Percentiles rank a stretch among this genome's conserved stretches.
These are phyloP conservation scores for Petunia axillaris DNA, from an alignment of 257 asterid genomes.

Conservation along the genomic window DNA sequence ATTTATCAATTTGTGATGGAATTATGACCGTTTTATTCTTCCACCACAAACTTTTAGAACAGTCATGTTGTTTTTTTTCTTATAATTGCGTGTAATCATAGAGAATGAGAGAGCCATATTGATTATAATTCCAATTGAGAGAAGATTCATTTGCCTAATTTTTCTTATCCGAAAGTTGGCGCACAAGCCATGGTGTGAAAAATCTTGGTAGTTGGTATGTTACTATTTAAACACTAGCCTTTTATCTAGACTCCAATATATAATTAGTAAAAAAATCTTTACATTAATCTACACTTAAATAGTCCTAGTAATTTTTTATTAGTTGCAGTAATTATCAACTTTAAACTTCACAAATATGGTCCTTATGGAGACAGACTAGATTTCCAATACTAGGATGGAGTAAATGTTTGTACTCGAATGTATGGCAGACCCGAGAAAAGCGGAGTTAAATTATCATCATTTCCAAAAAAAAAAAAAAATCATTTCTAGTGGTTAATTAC, in stretches of 20 bases:
- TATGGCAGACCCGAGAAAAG: conserved; percentile 22
- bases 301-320: neutral
- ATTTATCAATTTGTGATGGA: no score
- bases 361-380: conserved; percentile 15
- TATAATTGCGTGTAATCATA: no score
- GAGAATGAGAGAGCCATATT: no score
- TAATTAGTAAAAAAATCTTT: neutral
- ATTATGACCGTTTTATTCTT: no score
- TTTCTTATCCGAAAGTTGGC: neutral
- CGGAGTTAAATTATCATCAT: neutral
- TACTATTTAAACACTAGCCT: neutral
- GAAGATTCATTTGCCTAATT: neutral
- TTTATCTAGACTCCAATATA: neutral
- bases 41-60: no score
- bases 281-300: neutral
- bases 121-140: neutral
- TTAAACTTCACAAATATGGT: neutral
- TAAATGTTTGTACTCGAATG: neutral
- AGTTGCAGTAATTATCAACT: neutral
- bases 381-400: neutral
- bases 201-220: neutral
- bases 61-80: no score
- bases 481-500: neutral
- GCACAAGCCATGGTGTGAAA: no score
- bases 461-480: no score